phyloP scores from a whole-genome alignment of 805 yeast species.

The Ogataea trehalophila region DNA sequence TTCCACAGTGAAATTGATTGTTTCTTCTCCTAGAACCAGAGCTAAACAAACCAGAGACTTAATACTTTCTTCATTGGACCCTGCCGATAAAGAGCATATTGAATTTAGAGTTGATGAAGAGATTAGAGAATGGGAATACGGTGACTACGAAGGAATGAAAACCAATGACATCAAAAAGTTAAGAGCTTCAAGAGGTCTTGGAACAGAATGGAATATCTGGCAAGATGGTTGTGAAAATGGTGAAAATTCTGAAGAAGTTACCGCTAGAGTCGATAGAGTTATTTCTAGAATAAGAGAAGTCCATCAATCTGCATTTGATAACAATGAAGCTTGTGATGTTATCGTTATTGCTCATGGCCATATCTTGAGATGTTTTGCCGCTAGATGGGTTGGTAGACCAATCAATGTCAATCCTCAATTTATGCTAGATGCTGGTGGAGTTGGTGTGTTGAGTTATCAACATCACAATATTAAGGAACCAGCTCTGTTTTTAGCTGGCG shows the following conservation, averaged over 20 bases:
- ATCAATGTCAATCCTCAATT: slow-evolving; percentile 68
- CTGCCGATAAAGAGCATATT: slow-evolving; percentile 37
- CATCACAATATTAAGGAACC: slow-evolving; percentile 85
- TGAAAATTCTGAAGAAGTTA: slow-evolving; percentile 63
- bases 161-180: slow-evolving; percentile 61
- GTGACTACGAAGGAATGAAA: slow-evolving; percentile 85
- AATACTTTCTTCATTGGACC: slow-evolving; percentile 46
- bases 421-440: slow-evolving; percentile 91
- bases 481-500: slow-evolving; percentile 79
- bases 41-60: slow-evolving; percentile 73
- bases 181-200: slow-evolving; percentile 55
- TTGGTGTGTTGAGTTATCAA: slow-evolving; percentile 86
- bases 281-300: slow-evolving; percentile 59
- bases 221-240: slow-evolving; percentile 91
- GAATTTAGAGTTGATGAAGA: slow-evolving; percentile 55
- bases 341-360: slow-evolving; percentile 92
- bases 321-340: slow-evolving; percentile 59
- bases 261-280: slow-evolving; percentile 64
- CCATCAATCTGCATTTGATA: slow-evolving; percentile 50
- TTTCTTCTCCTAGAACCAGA: slow-evolving; percentile 77
- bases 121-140: slow-evolving; percentile 93
- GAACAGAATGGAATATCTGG: slow-evolving; percentile 73
- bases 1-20: slow-evolving; percentile 51
- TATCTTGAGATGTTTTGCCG: slow-evolving; percentile 81
- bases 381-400: slow-evolving; percentile 73